Base-by-base conservation (phyloP, 139 green algal species). In the Nannochloris sp. region DNA sequence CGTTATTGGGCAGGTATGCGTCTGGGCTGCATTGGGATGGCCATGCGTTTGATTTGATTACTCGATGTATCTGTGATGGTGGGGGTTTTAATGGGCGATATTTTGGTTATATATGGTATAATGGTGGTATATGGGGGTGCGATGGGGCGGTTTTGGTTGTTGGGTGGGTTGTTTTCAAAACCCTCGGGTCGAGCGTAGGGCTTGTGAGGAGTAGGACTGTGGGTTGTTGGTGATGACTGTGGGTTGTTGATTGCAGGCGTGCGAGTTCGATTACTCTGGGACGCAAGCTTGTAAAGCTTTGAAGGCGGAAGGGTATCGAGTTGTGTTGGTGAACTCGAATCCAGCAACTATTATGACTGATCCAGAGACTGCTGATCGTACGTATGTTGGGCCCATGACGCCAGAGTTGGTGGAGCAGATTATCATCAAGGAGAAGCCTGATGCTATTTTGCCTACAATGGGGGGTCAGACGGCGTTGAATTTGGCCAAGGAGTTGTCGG, bases 291-390 rank as follows among this genome's bases (percentile, higher is more conserved):
- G 92, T 88, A 99, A 99, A 80, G 85, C 94, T 1, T 85, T 99
- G 31, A 94, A 85, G 74, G 84, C 88, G 37, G 91, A 97, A 68
- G 94, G 94, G 17, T 99, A 99, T 77, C 65, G 79, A 17, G 88
- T 99, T 8, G 79, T 99, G 8, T 82, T 99, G 37, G 63, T 99
- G 25, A 99, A 98, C 85, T 95, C 84, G 63, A 99, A 99, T 79
- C 94, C 94, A 28, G 93, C 93, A 20, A 99, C 94, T 43, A 99
- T 99, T 75, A 99, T 99, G 94, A 99, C 93, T 2, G 94, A 99
- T 72, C 94, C 94, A 8, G 89, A 83, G 49, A 98, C 93, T 49
- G 94, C 93, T 2, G 89, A 96, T 60, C 76, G 89, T 50, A 99
- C 93, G 2, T 98, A 98, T 77, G 85, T 99, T 23, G 86, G 93